Evolutionary conservation across 768 basidiomycete species (phyloP), one percentile per base, ranked within the genome.

Genomic region (Rubroboletus satanas): DNA sequence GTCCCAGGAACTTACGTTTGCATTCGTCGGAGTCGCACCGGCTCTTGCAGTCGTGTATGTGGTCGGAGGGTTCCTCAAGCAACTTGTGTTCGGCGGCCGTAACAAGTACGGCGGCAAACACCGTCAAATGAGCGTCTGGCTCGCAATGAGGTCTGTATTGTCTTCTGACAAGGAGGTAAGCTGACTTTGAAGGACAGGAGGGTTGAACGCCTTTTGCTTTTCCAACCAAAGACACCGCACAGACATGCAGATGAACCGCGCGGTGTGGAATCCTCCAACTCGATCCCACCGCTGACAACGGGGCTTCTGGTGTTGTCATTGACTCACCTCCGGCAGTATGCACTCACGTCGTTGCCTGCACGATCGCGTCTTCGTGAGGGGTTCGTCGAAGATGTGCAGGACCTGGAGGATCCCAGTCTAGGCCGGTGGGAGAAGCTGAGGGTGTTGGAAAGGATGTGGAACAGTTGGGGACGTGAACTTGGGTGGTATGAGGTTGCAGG

Each of bases 11-110:
- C 77, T 97, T 42, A 97, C 93, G 1, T 99, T 99, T 63, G 96
- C 90, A 6, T 98, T 98, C 64, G 93, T 98, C 56, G 95, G 95
- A 60, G 88, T 98, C 15, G 94, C 96, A 0, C 96, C 96, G 9
- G 87, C 89, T 0, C 72, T 98, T 46, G 82, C 87, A 5, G 74
- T 98, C 33, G 80, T 94, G 4, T 95, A 94, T 61, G 75, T 85
- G 1, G 54, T 79, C 3, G 77, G 79, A 15, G 83, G 82, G 9
- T 84, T 80, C 66, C 31, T 87, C 4, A 61, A 73, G 11, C 71
- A 72, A 1, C 53, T 88, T 1, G 83, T 82, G 73, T 71, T 71
- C 0, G 79, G 80, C 7, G 77, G 80, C 2, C 73, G 73, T 29
- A 80, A 79, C 9, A 74, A 71, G 44, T 82, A 83, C 57, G 90